Percentiles rank a stretch among this genome's conserved stretches.
Conservation (phyloP, 2,329 filamentous ascomycete genomes). For the Grosmannia clavigera region DNA sequence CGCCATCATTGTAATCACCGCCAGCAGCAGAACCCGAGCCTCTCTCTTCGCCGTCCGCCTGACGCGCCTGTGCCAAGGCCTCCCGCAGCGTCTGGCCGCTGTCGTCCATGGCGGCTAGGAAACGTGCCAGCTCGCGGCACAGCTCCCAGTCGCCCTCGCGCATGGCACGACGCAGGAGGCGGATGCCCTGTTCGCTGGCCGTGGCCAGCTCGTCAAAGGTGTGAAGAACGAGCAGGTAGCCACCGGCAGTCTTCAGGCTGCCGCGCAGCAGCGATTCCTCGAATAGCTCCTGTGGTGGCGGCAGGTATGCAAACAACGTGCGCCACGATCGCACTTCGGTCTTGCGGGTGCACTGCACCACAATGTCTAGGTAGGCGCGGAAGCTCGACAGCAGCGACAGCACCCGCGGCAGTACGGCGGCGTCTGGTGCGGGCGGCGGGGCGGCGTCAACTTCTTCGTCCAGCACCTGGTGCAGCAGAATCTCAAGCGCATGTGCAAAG, state of each 20-base stretch:
- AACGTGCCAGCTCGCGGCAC: slow-evolving; percentile 89
- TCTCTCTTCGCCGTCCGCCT: slow-evolving; percentile 3
- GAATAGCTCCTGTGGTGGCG: slow-evolving; percentile 81
- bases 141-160: slow-evolving; percentile 85
- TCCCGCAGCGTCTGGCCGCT: slow-evolving; percentile 67
- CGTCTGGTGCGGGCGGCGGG: slow-evolving; percentile 47
- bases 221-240: slow-evolving; percentile 90
- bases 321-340: slow-evolving; percentile 93
- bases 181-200: slow-evolving; percentile 65
- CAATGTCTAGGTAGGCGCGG: slow-evolving; percentile 81
- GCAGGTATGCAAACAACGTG: slow-evolving; percentile 82
- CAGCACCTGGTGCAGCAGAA: slow-evolving; percentile 82
- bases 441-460: slow-evolving; percentile 75
- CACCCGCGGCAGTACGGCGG: slow-evolving; percentile 51
- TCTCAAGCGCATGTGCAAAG: slow-evolving; percentile 83
- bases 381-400: slow-evolving; percentile 57
- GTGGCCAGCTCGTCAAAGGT: slow-evolving; percentile 60
- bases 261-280: slow-evolving; percentile 80
- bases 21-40: slow-evolving; percentile 5
- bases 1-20: background rate
- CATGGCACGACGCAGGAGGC: slow-evolving; percentile 70
- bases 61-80: slow-evolving; percentile 48
- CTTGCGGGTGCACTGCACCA: slow-evolving; percentile 94
- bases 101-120: slow-evolving; percentile 83
- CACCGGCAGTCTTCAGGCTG: slow-evolving; percentile 85